These are phyloP conservation scores for Apiospora hydei DNA, from an alignment of 2,329 filamentous ascomycete genomes.

Conservation along the genomic window DNA sequence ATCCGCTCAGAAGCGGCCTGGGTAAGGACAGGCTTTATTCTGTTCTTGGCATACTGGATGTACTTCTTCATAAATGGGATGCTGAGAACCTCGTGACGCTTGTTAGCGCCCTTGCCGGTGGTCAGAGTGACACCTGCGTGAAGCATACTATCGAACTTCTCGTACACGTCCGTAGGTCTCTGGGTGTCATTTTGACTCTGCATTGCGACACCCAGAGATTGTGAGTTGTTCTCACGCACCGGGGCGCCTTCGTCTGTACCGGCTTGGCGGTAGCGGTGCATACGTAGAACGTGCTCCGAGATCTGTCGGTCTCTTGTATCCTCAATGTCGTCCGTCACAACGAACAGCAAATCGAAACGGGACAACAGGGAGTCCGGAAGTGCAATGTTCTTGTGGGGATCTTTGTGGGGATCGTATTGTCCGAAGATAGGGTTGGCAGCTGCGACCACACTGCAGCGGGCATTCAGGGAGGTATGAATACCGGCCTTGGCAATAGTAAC, in stretches of 20 bases:
- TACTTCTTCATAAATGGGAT: conserved; percentile 99
- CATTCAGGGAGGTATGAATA: conserved; percentile 96
- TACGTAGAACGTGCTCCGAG: conserved; percentile 94
- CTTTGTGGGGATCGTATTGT: conserved; percentile 98
- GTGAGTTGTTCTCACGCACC: conserved; percentile 84
- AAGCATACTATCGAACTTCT: conserved; percentile 96
- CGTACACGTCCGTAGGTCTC: conserved; percentile 84
- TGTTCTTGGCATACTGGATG: conserved; percentile 94
- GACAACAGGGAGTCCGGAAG: conserved; percentile 95
- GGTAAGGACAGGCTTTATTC: conserved; percentile 88
- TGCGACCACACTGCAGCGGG: conserved; percentile 93
- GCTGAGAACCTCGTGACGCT: conserved; percentile 86
- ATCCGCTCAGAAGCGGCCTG: conserved; percentile 93
- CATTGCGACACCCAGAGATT: conserved; percentile 86
- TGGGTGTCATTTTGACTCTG: conserved; percentile 78
- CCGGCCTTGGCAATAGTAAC: conserved; percentile 99
- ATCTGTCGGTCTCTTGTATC: conserved; percentile 89
- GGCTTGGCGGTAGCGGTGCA: conserved; percentile 94
- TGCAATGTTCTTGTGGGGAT: conserved; percentile 98
- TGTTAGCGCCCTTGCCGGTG: conserved; percentile 74
- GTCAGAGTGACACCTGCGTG: conserved; percentile 88
- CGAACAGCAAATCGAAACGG: conserved; percentile 97
- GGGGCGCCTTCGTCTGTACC: conserved; percentile 94
- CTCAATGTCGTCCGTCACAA: conserved; percentile 98
- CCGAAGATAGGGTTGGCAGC: conserved; percentile 98